A percentile compares a stretch with the other conserved stretches of the same genome.
Conservation (phyloP, 225 moss, liverwort and hornwort genomes). For the Ulota crispa region DNA sequence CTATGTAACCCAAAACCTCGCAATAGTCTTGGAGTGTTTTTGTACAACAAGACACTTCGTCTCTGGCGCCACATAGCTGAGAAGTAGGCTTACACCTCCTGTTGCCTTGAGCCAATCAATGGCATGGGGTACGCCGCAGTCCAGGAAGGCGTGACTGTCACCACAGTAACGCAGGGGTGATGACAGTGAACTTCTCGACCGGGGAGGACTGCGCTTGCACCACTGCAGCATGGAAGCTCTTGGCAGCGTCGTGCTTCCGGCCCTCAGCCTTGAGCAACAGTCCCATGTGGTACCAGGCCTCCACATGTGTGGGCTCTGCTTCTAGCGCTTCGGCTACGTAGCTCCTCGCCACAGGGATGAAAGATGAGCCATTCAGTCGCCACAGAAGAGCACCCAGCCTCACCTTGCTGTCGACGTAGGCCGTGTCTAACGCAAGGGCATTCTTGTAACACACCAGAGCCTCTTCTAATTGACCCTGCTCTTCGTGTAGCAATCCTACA, state of each 20-base stretch:
- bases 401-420: conserved; percentile 79
- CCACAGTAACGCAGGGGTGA: conserved; percentile 77
- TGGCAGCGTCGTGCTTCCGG: conserved; percentile 66
- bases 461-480: conserved; percentile 59
- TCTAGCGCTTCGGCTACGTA: conserved; percentile 80
- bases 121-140: too few species aligned
- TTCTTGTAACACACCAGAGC: conserved; percentile 69
- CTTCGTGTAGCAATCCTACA: conserved; percentile 64
- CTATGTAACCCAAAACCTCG: neutral
- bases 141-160: neutral
- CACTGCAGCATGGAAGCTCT: conserved; percentile 74
- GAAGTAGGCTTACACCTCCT: neutral
- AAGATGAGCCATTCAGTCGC: conserved; percentile 48
- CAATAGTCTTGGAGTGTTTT: neutral
- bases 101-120: neutral
- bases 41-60: neutral
- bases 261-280: conserved; percentile 74
- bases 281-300: conserved; percentile 82
- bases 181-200: conserved; percentile 69
- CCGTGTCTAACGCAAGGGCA: conserved; percentile 62
- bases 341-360: conserved; percentile 65
- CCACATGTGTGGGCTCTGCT: conserved; percentile 70
- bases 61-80: neutral
- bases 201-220: conserved; percentile 73
- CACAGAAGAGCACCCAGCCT: conserved; percentile 70